Conservation (phyloP, 1,284 basidiomycete species). For the Spongispora temasekensis region DNA sequence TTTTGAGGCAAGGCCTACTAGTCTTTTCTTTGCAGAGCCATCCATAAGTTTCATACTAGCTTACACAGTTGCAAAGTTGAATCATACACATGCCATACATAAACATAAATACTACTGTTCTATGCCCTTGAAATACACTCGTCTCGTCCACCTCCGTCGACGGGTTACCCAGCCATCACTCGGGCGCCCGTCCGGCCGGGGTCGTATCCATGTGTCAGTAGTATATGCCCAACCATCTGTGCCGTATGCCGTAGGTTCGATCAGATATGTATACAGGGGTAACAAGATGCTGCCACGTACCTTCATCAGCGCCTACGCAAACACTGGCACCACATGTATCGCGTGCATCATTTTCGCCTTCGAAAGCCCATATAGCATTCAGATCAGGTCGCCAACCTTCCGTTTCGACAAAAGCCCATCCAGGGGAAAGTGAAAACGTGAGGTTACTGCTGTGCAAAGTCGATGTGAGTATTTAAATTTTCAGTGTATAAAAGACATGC, state of each 20-base stretch:
- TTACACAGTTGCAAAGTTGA: no score
- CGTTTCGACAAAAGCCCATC: constrained; percentile 71
- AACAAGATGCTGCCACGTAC: constrained; percentile 6
- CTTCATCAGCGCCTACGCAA: constrained; percentile 33
- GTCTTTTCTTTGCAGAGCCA: no score
- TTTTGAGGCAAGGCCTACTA: no score
- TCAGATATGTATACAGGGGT: no score
- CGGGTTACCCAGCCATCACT: constrained; percentile 56
- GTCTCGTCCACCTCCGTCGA: constrained; percentile 61
- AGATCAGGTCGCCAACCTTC: constrained; percentile 75
- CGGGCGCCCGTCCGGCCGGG: constrained; percentile 47
- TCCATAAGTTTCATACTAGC: no score
- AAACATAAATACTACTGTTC: background rate
- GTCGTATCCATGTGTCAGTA: constrained; percentile 67
- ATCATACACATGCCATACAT: no score
- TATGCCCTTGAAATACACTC: constrained; percentile 52
- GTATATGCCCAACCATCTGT: constrained; percentile 78
- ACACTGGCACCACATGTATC: no score
- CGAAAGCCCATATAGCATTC: constrained; percentile 33
- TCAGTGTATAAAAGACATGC: background rate
- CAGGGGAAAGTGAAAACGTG: constrained; percentile 67
- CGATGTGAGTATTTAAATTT: background rate
- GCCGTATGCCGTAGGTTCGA: background rate
- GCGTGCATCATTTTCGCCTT: no score
- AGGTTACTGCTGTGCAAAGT: constrained; percentile 61